phyloP scores from a whole-genome alignment of 257 asterid genomes.

The Capsicum pubescens region DNA sequence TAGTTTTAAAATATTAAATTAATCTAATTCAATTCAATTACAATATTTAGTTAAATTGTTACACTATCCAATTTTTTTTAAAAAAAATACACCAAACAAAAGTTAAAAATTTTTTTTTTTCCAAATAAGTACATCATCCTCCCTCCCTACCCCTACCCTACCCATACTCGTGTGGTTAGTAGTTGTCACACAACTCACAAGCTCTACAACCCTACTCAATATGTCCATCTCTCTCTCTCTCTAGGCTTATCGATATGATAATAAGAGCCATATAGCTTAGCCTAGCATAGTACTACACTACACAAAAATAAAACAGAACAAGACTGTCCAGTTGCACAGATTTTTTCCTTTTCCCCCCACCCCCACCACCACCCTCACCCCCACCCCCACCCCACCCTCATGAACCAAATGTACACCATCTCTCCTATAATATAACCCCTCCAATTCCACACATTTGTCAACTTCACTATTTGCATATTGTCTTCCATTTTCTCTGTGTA shows the following conservation, averaged over 20 bases:
- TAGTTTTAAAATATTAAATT: no score
- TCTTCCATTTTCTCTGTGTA: neutral
- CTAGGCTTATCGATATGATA: slow-evolving; percentile 55
- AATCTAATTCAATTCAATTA: no score
- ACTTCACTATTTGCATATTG: neutral
- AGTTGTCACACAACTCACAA: slow-evolving; percentile 28
- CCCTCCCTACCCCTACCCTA: neutral
- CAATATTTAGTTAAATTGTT: no score
- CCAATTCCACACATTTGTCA: neutral
- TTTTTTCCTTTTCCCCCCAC: slow-evolving; percentile 38
- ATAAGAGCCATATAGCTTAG: slow-evolving; percentile 31
- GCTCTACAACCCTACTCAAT: neutral
- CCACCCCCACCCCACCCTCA: slow-evolving; percentile 35
- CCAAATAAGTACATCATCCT: slow-evolving; percentile 44
- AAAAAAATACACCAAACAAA: neutral
- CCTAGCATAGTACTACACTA: slow-evolving; percentile 44
- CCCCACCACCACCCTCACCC: slow-evolving; percentile 37
- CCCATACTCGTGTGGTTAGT: slow-evolving; percentile 29
- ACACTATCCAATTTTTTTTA: no score
- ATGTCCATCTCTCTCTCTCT: slow-evolving; percentile 26
- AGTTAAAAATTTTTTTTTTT: neutral
- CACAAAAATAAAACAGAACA: slow-evolving; percentile 31
- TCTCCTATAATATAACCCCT: slow-evolving; percentile 35
- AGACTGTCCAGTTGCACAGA: slow-evolving; percentile 41
- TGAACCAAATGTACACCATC: slow-evolving; percentile 31